These are phyloP conservation scores for Penicillium egyptiacum DNA, from an alignment of 495 filamentous ascomycete genomes.

Conservation along the genomic window DNA sequence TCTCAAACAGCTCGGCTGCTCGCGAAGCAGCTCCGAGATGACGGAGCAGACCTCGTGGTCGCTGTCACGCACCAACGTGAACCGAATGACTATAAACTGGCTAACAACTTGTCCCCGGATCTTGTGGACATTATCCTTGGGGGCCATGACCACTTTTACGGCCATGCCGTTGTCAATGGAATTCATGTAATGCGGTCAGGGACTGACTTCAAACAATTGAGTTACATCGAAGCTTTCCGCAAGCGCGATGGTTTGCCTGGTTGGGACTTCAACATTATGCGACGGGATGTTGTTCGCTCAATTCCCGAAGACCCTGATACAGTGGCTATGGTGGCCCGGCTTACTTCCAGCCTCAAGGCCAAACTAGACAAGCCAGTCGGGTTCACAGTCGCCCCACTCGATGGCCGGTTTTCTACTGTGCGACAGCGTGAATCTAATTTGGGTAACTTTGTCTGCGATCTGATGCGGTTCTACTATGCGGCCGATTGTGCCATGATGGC, in stretches of 20 bases:
- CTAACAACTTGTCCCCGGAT: slow-evolving; percentile 61
- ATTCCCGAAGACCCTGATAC: slow-evolving; percentile 62
- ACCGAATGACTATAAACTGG: slow-evolving; percentile 81
- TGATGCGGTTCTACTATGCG: slow-evolving; percentile 79
- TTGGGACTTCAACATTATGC: slow-evolving; percentile 78
- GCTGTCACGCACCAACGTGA: slow-evolving; percentile 83
- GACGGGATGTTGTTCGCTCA: slow-evolving; percentile 66
- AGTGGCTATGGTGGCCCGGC: slow-evolving; percentile 57
- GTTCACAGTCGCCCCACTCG: slow-evolving; percentile 74
- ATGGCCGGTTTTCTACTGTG: slow-evolving; percentile 82
- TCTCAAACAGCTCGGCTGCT: slow-evolving; percentile 67
- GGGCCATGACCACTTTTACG: slow-evolving; percentile 88
- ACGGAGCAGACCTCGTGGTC: slow-evolving; percentile 79
- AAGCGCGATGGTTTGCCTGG: slow-evolving; percentile 38
- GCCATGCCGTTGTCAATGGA: slow-evolving; percentile 70
- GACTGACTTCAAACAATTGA: slow-evolving; percentile 86
- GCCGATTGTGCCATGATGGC: slow-evolving; percentile 85
- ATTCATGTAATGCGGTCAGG: slow-evolving; percentile 80
- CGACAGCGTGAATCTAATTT: slow-evolving; percentile 74
- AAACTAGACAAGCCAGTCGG: slow-evolving; percentile 83
- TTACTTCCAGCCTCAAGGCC: slow-evolving; percentile 67
- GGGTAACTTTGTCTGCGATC: slow-evolving; percentile 86
- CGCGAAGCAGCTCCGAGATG: slow-evolving; percentile 64
- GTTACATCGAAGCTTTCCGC: slow-evolving; percentile 75
- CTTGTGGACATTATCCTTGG: slow-evolving; percentile 82